A percentile compares a stretch with the other conserved stretches of the same genome.
Evolutionary conservation across 148 eudicot species (phyloP).

Genomic region (Diospyros kaki): DNA sequence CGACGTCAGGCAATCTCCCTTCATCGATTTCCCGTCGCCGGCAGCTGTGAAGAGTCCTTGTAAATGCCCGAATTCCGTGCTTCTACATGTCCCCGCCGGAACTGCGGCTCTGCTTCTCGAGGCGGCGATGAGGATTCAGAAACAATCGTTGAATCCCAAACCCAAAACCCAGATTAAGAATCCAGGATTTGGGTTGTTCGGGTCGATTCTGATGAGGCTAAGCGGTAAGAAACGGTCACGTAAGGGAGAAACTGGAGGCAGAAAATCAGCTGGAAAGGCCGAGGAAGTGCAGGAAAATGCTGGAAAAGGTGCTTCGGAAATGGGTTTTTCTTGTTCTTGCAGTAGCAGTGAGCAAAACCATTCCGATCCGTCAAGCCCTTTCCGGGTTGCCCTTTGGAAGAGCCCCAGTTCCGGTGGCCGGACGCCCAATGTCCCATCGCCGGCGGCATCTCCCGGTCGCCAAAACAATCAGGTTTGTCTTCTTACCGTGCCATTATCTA

Average conservation of each 20-base stretch:
- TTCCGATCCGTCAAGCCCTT: constrained; percentile 37
- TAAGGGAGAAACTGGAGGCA: constrained; percentile 16
- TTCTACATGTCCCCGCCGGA: constrained; percentile 63
- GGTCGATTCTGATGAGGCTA: constrained; percentile 50
- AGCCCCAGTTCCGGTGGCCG: constrained; percentile 43
- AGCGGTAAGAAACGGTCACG: constrained; percentile 30
- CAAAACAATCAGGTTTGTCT: constrained; percentile 43
- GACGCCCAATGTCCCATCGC: constrained; percentile 49
- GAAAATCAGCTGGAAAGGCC: constrained; percentile 9
- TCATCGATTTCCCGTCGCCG: constrained; percentile 36
- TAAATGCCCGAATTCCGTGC: constrained; percentile 39
- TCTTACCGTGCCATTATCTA: background rate
- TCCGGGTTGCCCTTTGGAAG: constrained; percentile 44
- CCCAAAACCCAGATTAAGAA: constrained; percentile 34
- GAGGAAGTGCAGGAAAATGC: constrained; percentile 13
- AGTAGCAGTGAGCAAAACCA: constrained; percentile 29
- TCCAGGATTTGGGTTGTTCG: constrained; percentile 48
- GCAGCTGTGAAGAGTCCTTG: constrained; percentile 26
- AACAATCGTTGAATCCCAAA: constrained; percentile 26
- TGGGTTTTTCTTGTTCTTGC: constrained; percentile 16
- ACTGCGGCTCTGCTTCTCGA: constrained; percentile 67
- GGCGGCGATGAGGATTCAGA: constrained; percentile 67
- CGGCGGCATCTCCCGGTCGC: constrained; percentile 55
- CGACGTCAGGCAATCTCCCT: constrained; percentile 55
- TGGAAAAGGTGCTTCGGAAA: constrained; percentile 9